Evolutionary conservation across 2,329 filamentous ascomycete species (phyloP), one percentile per base, ranked within the genome.

Genomic region (Aspergillus sp.): DNA sequence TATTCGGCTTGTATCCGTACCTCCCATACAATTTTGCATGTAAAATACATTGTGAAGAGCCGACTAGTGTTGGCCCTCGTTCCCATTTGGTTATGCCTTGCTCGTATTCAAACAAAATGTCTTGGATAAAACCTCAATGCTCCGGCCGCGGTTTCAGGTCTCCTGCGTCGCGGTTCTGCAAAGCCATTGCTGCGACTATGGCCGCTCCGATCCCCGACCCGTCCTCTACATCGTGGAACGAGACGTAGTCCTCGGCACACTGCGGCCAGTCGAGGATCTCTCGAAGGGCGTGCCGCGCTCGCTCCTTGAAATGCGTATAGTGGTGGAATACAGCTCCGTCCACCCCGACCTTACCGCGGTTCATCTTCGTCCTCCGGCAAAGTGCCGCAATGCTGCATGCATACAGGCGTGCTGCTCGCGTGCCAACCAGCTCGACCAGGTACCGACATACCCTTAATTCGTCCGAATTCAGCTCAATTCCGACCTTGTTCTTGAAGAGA

Each of bases 251-350:
- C 55, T 84, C 78, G 54, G 75, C 77, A 6, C 82, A 83, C 30
- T 68, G 72, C 2, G 82, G 77, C 86, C 86, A 93, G 65, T 93
- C 86, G 24, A 95, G 74, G 43, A 95, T 94, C 69, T 95, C 88
- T 35, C 82, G 77, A 30, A 95, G 72, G 20, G 88, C 88, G 56
- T 79, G 71, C 8, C 86, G 86, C 32, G 86, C 86, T 34, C 88
- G 79, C 35, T 78, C 74, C 70, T 93, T 93, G 74, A 95, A 95
- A 64, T 93, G 81, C n/a, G 86, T 85, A 64, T 95, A 95, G 59
- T 94, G 94, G 73, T 93, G 93, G 68, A 96, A 96, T 27, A 96
- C 88, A 7, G 84, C 91, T 13, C 91, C 91, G 55, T 96, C 89
- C 32, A 91, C 89, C 45, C 89, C 89, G 17, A 96, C 88, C 59